Evolutionary conservation across 495 filamentous ascomycete genomes (phyloP), one percentile per base, ranked within the genome.

Genomic region (Acidiella bohemica): DNA sequence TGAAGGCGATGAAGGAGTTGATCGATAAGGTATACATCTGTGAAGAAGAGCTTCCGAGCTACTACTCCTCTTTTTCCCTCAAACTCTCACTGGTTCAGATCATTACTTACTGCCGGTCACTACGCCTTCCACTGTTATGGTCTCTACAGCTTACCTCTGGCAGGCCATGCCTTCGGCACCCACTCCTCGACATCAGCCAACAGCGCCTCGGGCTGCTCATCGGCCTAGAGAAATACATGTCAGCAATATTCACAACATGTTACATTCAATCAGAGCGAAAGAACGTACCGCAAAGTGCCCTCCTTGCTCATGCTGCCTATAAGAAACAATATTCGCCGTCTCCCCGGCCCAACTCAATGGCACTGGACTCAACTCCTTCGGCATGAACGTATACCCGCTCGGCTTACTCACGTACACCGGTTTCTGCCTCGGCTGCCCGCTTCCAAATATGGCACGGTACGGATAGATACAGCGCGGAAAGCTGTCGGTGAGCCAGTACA

Each of bases 401-500:
- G 73, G 73, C 51, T 79, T 80, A 10, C 8, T 8, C 16, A 44
- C 16, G 34, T 39, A 44, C 22, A 3, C 19, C 14, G 24, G 39
- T 17, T 8, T 20, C 26, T 13, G 39, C n/a, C 39, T 30, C 10
- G 5, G 4, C 17, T 20, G 16, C 17, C 17, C 13, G n/a, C 28
- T 34, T 13, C 12, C 11, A n/a, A 31, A 29, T n/a, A 47, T 21
- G 25, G 38, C 36, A 10, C 67, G 67, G 53, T 73, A 78, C 0
- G 59, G 64, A 51, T 78, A 83, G 24, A 81, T 68, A 3, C 64
- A 61, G 4, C 68, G 60, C 9, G 71, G 65, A 36, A 73, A 73
- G 0, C 68, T 68, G 8, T 75, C 62, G 0, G 75, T 80, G 14
- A 80, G 64, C 79, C 79, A 84, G 56, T 78, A 84, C 17, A 80